These are phyloP conservation scores for Nicotiana noctiflora DNA, from an alignment of 257 asterid species.

Conservation along the genomic window DNA sequence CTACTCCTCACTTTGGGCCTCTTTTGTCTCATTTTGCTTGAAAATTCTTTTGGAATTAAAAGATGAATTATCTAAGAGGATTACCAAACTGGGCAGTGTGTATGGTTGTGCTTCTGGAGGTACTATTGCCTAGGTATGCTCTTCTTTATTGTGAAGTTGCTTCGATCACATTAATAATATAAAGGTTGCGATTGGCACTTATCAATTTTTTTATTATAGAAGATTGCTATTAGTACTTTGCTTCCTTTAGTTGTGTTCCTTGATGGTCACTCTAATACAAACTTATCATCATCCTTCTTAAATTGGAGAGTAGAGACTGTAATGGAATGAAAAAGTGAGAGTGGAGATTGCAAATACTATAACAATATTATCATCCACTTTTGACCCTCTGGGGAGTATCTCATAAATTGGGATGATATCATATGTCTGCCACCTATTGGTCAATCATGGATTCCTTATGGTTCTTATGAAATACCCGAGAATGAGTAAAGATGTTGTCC, in stretches of 20 bases:
- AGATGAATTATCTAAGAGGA: background rate
- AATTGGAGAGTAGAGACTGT: background rate
- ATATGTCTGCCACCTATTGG: background rate
- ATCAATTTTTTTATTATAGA: too few species aligned
- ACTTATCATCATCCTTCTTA: background rate
- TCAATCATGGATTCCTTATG: slow-evolving; percentile 5
- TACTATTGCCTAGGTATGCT: background rate
- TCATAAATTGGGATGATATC: background rate
- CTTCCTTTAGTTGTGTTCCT: background rate
- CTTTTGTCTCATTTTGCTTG: background rate
- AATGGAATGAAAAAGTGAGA: background rate
- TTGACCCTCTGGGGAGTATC: background rate
- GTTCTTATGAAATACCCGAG: background rate
- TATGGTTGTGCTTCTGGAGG: background rate
- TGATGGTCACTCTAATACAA: background rate
- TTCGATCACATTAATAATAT: background rate
- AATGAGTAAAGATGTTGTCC: background rate
- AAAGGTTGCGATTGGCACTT: background rate
- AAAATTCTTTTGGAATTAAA: background rate
- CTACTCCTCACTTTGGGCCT: background rate
- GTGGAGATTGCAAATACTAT: background rate
- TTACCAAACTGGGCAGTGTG: background rate
- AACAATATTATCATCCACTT: background rate
- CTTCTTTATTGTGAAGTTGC: background rate
- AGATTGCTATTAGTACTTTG: background rate